Percentiles rank a stretch among this genome's conserved stretches.
Evolutionary conservation across 2,329 filamentous ascomycete species (phyloP).

Genomic region (Myriosclerotinia curreyana): DNA sequence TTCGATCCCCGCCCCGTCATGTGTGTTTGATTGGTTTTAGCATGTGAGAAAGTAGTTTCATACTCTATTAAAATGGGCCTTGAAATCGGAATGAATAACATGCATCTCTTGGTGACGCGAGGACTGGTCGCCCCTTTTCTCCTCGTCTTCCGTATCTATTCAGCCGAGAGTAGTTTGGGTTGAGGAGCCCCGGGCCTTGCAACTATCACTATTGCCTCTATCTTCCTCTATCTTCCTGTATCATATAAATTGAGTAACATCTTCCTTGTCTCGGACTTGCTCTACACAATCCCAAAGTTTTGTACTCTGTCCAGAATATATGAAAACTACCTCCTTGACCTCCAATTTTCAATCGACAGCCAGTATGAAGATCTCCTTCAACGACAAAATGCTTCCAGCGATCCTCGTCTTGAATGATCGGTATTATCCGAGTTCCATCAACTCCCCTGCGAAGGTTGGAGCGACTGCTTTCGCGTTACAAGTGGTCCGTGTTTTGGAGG

Average conservation of each 20-base stretch:
- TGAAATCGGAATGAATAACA: conserved; percentile 2
- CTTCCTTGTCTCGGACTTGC: neutral
- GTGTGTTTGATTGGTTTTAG: neutral
- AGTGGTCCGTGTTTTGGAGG: conserved; percentile 21
- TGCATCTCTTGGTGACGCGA: conserved; percentile 13
- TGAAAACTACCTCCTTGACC: conserved; percentile 19
- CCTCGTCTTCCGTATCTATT: neutral
- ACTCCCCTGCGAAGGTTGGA: conserved; percentile 24
- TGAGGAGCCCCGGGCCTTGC: neutral
- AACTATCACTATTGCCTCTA: conserved; percentile 4
- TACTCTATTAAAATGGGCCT: neutral
- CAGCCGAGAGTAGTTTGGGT: neutral
- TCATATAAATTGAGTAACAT: conserved; percentile 19
- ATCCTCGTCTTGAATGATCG: conserved; percentile 24
- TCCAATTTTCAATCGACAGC: conserved; percentile 1
- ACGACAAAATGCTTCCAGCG: conserved; percentile 24
- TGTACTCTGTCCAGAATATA: conserved; percentile 9
- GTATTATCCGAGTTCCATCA: conserved; percentile 24
- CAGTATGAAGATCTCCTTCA: conserved; percentile 1
- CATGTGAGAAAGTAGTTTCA: neutral
- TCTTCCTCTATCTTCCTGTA: conserved; percentile 4
- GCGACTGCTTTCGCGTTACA: conserved; percentile 26
- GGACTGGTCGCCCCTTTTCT: conserved; percentile 1
- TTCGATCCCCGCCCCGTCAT: neutral
- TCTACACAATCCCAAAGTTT: conserved; percentile 6